phyloP scores from a whole-genome alignment of 2,329 filamentous ascomycete species.

The Fusarium cyanostomum region DNA sequence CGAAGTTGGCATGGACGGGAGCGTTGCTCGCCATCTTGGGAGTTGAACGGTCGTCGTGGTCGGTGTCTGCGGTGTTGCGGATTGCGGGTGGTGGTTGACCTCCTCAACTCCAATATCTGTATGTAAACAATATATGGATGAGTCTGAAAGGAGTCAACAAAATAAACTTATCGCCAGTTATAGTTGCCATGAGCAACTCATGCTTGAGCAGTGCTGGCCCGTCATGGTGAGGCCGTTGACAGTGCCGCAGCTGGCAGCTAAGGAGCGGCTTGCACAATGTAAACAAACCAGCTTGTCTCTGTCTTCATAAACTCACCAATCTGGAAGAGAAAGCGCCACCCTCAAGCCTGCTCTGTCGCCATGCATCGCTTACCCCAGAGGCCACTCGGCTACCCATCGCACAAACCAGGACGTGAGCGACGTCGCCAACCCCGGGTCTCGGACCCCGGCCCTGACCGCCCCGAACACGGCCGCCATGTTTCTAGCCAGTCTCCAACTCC shows the following conservation, averaged over 20 bases:
- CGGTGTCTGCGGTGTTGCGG: too few species aligned
- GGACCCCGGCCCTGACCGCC: background rate
- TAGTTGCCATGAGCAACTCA: constrained; percentile 10
- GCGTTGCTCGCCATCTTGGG: background rate
- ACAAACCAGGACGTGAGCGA: background rate
- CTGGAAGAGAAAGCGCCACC: too few species aligned
- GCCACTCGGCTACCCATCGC: too few species aligned
- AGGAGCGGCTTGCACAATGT: background rate
- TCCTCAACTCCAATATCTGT: too few species aligned
- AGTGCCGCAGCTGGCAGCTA: background rate
- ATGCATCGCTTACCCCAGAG: too few species aligned
- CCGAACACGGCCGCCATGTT: background rate
- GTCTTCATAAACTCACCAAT: background rate
- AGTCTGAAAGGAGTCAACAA: background rate
- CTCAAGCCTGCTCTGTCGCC: too few species aligned
- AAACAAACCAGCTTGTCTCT: background rate
- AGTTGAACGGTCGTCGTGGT: background rate
- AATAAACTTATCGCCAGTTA: background rate
- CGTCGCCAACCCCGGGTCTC: background rate
- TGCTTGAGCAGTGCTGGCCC: background rate
- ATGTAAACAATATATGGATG: too few species aligned
- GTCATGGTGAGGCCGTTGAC: background rate
- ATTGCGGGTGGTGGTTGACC: background rate
- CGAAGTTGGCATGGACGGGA: background rate
- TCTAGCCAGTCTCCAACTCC: background rate